Evolutionary conservation across 2,329 filamentous ascomycete species (phyloP), one percentile per base, ranked within the genome.

Genomic region (Paraphaeosphaeria minitans): DNA sequence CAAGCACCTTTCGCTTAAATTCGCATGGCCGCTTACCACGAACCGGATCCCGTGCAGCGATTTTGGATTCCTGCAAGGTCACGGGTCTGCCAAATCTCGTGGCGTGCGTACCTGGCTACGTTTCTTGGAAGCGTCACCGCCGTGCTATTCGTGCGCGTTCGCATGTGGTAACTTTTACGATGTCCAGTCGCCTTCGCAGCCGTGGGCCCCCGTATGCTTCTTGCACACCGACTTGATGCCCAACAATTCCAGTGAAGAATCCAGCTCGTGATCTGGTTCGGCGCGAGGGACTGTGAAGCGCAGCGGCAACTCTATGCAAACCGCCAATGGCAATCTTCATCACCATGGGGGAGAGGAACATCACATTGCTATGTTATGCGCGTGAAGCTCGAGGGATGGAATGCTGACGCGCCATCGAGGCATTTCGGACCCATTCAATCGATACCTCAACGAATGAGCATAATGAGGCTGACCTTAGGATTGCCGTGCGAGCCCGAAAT

Each of bases 41-140:
- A 58, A 58, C 62, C 61, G 65, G 57, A 31, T 53, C 45, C 27
- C 62, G 63, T 60, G 62, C 12, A 63, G 68, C 66, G 66, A 68
- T 69, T 66, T 66, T 63, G 66, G 60, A 59, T 6, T 24, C 29
- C 45, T 29, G n/a, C 60, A 42, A 51, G 22, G 56, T 58, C 56
- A 58, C 56, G 51, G 37, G 56, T 50, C 35, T 45, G 37, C 41
- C 27, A 21, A 46, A 29, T 45, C 29, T 33, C 39, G 39, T 49
- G 31, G 46, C 46, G 46, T 35, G 46, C 46, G 47, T 39, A 39
- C 47, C 47, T 33, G 13, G 33, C 21, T 51, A 27, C 13, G 21
- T 51, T 43, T 6, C 33, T 27, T 22, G 16, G 13, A 19, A 9
- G 10, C n/a, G 39, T 31, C 39, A 27, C 24, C 27, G 41, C 21